Evolutionary conservation across 1,284 basidiomycete species (phyloP), one percentile per base, ranked within the genome.

Genomic region (Gymnopus androsaceus): DNA sequence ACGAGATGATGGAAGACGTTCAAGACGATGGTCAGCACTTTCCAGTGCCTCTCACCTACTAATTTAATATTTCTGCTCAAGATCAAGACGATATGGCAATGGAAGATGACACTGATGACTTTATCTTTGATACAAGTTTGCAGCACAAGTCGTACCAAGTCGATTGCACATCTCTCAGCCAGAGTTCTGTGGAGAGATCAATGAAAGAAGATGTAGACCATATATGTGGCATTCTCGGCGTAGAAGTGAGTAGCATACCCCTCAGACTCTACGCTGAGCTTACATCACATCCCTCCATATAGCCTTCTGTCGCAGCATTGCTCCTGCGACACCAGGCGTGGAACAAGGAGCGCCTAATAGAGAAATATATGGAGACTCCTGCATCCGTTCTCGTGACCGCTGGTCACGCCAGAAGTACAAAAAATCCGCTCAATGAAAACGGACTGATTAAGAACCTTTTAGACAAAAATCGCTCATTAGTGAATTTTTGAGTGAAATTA

Each of bases 331-430:
- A 94, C 74, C 87, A 91, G 77, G 79, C 82, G 46, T 99, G 96
- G 96, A 98, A 99, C 79, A 92, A 93, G 68, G 96, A 99, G 72
- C 88, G 88, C 57, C 82, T 98, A n/a, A 92, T 93, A 61, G 93
- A 97, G 76, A 88, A 90, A 69, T 97, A 93, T 73, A 95, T 95
- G 92, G 94, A 95, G 65, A 90, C 92, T 61, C 82, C 92, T 1
- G 78, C 84, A n/a, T 74, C 77, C 7, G 81, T 94, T 4, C 82
- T 88, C 38, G 78, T 82, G 23, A 82, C 84, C 7, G 92, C 94
- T 1, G 95, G n/a, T n/a, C n/a, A n/a, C n/a, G n/a, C n/a, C n/a
- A n/a, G n/a, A n/a, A n/a, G n/a, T n/a, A n/a, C n/a, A n/a, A n/a
- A n/a, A n/a, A n/a, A n/a, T n/a, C n/a, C n/a, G n/a, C n/a, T n/a